Conservation (phyloP, 768 basidiomycete species). For the Suillus ampliporus region DNA sequence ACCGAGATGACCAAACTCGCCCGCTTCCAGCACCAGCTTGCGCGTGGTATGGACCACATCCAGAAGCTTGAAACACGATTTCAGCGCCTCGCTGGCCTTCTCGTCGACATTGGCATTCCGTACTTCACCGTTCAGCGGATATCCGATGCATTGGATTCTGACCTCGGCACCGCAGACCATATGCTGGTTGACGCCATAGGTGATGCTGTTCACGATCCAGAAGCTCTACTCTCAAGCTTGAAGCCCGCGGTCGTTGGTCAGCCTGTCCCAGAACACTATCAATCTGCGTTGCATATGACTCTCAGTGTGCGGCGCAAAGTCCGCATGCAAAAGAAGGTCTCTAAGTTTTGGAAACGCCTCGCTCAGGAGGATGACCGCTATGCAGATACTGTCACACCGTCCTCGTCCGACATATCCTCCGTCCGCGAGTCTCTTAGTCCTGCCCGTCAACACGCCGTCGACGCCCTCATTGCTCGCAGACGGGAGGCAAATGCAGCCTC, state of each 20-base stretch:
- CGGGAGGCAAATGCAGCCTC: slow-evolving; percentile 18
- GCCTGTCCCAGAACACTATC: slow-evolving; percentile 49
- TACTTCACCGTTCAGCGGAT: slow-evolving; percentile 27
- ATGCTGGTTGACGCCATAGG: slow-evolving; percentile 50
- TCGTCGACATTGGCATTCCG: slow-evolving; percentile 36
- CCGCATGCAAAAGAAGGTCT: slow-evolving; percentile 46
- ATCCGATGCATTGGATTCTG: slow-evolving; percentile 25
- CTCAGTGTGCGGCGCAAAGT: slow-evolving; percentile 51
- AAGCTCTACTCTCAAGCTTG: slow-evolving; percentile 49
- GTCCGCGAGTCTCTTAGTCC: slow-evolving; percentile 30
- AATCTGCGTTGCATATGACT: slow-evolving; percentile 51
- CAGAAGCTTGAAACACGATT: slow-evolving; percentile 32
- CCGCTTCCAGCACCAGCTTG: slow-evolving; percentile 30
- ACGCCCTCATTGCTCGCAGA: slow-evolving; percentile 41
- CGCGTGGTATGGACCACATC: slow-evolving; percentile 31
- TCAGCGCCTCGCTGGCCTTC: slow-evolving; percentile 28
- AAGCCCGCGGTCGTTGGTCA: slow-evolving; percentile 40
- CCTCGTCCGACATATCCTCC: slow-evolving; percentile 37
- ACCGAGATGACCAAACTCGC: slow-evolving; percentile 34
- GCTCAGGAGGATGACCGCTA: slow-evolving; percentile 40
- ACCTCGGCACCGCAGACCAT: slow-evolving; percentile 44
- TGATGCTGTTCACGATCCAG: slow-evolving; percentile 44
- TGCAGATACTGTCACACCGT: slow-evolving; percentile 30
- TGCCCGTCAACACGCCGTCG: slow-evolving; percentile 40
- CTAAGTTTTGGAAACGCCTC: slow-evolving; percentile 53